A percentile compares a stretch with the other conserved stretches of the same genome.
phyloP scores from a whole-genome alignment of 2,329 filamentous ascomycete genomes.

The Kalaharituber pfeilii region DNA sequence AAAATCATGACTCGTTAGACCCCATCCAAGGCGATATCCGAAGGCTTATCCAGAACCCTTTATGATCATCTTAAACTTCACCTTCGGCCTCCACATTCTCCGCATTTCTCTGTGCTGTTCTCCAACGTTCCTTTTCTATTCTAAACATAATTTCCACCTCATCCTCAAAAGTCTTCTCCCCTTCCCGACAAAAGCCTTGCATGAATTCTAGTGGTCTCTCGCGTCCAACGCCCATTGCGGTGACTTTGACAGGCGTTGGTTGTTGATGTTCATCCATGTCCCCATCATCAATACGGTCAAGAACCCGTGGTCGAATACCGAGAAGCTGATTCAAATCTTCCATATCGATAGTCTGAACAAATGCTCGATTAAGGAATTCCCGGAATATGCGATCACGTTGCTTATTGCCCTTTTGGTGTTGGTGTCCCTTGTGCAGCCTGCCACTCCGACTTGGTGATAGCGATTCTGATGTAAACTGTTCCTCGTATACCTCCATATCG shows the following conservation, averaged over 20 bases:
- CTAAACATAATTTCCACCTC: background rate
- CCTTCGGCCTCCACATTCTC: constrained; percentile 4
- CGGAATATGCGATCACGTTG: background rate
- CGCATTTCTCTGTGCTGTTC: background rate
- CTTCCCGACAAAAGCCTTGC: background rate
- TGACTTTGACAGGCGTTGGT: background rate
- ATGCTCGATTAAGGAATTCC: background rate
- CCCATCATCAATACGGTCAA: constrained; percentile 1
- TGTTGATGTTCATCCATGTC: background rate
- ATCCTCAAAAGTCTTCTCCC: background rate
- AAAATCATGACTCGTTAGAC: no score
- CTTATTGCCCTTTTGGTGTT: background rate
- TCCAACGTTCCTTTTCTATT: background rate
- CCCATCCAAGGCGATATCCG: no score
- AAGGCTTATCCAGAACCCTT: no score
- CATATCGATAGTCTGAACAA: background rate
- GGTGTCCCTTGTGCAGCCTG: background rate
- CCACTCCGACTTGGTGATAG: background rate
- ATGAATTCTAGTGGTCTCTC: constrained; percentile 1
- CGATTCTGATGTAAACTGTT: no score
- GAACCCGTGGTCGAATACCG: background rate
- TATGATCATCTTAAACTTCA: background rate
- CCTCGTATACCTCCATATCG: background rate
- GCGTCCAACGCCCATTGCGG: background rate
- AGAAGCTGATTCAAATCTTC: background rate